Percentiles rank a stretch among this genome's conserved stretches.
phyloP scores from a whole-genome alignment of 208 protist genomes.

The Phytomonas sp. region DNA sequence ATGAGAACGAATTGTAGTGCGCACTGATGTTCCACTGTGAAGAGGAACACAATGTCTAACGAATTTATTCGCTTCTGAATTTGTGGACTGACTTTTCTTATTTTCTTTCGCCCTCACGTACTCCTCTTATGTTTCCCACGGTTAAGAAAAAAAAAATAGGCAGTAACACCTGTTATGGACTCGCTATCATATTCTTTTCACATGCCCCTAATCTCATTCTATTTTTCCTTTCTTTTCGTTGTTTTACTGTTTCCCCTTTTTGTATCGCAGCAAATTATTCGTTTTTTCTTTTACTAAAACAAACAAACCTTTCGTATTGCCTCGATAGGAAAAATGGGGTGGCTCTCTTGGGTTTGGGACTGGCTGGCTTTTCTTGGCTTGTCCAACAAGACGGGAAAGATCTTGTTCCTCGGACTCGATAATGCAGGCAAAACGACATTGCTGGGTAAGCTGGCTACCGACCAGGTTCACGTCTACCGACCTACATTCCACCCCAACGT shows the following conservation, averaged over 20 bases:
- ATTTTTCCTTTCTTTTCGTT: constrained; percentile 8
- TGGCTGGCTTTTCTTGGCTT: constrained; percentile 89
- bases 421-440: constrained; percentile 99
- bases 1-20: not conserved
- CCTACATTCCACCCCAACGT: constrained; percentile 91
- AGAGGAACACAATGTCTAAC: not conserved
- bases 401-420: constrained; percentile 99
- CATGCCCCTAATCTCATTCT: not conserved
- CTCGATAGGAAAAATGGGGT: constrained; percentile 22
- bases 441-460: constrained; percentile 90
- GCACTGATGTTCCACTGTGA: not conserved
- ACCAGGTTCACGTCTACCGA: constrained; percentile 84
- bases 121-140: not conserved
- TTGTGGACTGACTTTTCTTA: not conserved
- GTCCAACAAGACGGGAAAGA: constrained; percentile 87
- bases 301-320: not conserved
- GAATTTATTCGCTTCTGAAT: not conserved
- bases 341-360: constrained; percentile 92
- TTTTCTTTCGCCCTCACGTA: not conserved
- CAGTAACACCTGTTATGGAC: not conserved
- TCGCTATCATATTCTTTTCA: not conserved
- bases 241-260: too few relatives aligned
- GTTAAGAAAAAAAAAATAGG: not conserved
- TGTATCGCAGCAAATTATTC: not conserved
- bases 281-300: not conserved